Percentiles rank a stretch among this genome's conserved stretches.
Conservation (phyloP, 164 flowering plant species). For the Buxus sempervirens region DNA sequence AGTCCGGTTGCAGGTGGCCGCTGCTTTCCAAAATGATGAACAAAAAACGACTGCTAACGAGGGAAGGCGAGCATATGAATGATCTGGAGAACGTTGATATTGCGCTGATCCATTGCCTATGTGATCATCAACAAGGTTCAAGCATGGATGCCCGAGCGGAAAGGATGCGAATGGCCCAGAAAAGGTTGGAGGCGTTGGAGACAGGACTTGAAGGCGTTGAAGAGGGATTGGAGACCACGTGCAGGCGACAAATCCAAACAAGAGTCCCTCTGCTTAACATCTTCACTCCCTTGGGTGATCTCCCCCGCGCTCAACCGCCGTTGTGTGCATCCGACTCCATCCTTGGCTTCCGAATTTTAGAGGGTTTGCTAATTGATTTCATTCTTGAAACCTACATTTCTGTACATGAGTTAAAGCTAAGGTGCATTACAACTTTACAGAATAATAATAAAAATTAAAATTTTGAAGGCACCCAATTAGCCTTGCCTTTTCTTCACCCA, state of each 20-base stretch:
- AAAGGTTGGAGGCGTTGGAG: conserved; percentile 49
- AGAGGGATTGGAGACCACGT: conserved; percentile 42
- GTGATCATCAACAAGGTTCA: not conserved
- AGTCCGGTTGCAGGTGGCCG: conserved; percentile 30
- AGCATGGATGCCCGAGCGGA: conserved; percentile 19
- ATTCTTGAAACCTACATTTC: not conserved
- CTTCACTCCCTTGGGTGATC: conserved; percentile 24
- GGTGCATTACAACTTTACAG: too few relatives aligned
- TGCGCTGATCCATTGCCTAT: conserved; percentile 19
- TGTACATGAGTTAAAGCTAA: too few relatives aligned
- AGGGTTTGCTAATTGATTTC: conserved; percentile 8
- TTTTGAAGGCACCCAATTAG: too few relatives aligned
- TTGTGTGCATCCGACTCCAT: not conserved
- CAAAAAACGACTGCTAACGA: too few relatives aligned
- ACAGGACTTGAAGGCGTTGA: conserved; percentile 41
- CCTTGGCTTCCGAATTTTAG: conserved; percentile 16
- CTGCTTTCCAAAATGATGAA: conserved; percentile 25
- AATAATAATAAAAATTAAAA: too few relatives aligned
- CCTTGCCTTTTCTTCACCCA: too few relatives aligned
- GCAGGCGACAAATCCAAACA: conserved; percentile 50
- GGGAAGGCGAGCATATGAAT: conserved; percentile 16
- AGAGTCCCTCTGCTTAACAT: conserved; percentile 62
- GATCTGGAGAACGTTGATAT: conserved; percentile 33
- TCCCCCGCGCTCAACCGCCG: not conserved
- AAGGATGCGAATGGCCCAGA: conserved; percentile 24